phyloP scores from a whole-genome alignment of 2,329 filamentous ascomycete genomes.

The Fusarium oxysporum region DNA sequence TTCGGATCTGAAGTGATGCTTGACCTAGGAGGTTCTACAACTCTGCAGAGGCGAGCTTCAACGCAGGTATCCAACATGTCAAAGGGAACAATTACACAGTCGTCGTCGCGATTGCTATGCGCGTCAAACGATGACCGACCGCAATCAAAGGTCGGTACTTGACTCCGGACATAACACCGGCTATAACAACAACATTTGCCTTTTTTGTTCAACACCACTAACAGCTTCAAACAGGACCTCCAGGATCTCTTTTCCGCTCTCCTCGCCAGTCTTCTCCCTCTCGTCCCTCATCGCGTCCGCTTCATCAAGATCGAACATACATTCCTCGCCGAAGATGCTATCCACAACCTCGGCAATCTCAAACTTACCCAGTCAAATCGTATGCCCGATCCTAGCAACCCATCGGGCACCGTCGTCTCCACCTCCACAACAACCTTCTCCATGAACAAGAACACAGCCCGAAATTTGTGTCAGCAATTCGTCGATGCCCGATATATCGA shows the following conservation, averaged over 20 bases:
- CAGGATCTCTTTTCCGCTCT: conserved; percentile 96
- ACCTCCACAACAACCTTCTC: conserved; percentile 98
- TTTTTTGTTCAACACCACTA: conserved; percentile 3
- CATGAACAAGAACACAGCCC: conserved; percentile 98
- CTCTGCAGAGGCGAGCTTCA: conserved; percentile 18
- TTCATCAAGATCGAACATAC: conserved; percentile 92
- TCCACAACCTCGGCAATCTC: conserved; percentile 95
- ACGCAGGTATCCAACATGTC: conserved; percentile 21
- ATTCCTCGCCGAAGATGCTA: conserved; percentile 95
- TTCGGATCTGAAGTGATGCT: conserved; percentile 12
- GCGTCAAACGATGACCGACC: conserved; percentile 98
- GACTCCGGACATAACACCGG: conserved; percentile 4
- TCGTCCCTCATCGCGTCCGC: conserved; percentile 87
- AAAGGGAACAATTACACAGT: conserved; percentile 65
- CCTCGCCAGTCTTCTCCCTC: conserved; percentile 87
- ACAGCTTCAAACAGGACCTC: conserved; percentile 75
- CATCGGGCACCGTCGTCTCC: conserved; percentile 92
- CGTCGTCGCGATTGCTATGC: conserved; percentile 91
- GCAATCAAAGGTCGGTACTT: conserved; percentile 82
- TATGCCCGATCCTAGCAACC: conserved; percentile 97
- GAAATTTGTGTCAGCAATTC: conserved; percentile 93
- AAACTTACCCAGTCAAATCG: conserved; percentile 99
- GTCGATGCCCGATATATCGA: conserved; percentile 95
- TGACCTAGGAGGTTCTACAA: conserved; percentile 3
- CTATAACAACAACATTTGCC: not conserved